Evolutionary conservation across 2,329 filamentous ascomycete species (phyloP), one percentile per base, ranked within the genome.

Genomic region (Dryadomyces sulphureus): DNA sequence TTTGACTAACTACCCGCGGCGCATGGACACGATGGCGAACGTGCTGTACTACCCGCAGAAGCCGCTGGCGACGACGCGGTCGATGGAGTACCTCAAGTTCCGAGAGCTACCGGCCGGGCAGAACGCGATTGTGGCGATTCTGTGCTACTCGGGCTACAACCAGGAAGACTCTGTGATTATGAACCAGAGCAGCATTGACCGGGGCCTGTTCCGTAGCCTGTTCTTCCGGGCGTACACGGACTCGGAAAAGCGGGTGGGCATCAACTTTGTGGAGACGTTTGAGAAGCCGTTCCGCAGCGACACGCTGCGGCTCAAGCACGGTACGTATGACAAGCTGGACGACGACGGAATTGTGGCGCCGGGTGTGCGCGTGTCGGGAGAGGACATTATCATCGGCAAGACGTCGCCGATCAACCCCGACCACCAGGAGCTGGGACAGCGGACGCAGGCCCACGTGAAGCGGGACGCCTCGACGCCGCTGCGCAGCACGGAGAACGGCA

Each of bases 131-230:
- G 92, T 98, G 12, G 93, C 92, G 36, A 98, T 98, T 65, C 81
- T 88, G 49, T 93, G 85, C 62, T 98, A 98, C 66, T 94, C 89
- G 46, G 92, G 92, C 49, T 98, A 98, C 71, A 98, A 98, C 65
- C 93, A 98, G 63, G 92, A 98, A 87, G 92, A 98, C 79, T 98
- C 92, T 54, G 90, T 98, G 54, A 94, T 98, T 58, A 96, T 98
- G 92, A 98, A 98, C 64, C 92, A 98, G 68, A 95, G 88, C 67
- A 94, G 88, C 64, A 96, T 98, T 57, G 92, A 98, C 63, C 84
- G 92, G 59, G 92, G 92, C 52, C 73, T 98, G 5, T 98, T 98
- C 81, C 79, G 93, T 58, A 95, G 88, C 75, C 67, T 98, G 46
- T 98, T 96, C 71, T 98, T 94, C 76, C 81, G 93, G 55, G 88